Percentiles rank a stretch among this genome's conserved stretches.
phyloP scores from a whole-genome alignment of 2,329 filamentous ascomycete genomes.

The Chalaropsis ovoidea region DNA sequence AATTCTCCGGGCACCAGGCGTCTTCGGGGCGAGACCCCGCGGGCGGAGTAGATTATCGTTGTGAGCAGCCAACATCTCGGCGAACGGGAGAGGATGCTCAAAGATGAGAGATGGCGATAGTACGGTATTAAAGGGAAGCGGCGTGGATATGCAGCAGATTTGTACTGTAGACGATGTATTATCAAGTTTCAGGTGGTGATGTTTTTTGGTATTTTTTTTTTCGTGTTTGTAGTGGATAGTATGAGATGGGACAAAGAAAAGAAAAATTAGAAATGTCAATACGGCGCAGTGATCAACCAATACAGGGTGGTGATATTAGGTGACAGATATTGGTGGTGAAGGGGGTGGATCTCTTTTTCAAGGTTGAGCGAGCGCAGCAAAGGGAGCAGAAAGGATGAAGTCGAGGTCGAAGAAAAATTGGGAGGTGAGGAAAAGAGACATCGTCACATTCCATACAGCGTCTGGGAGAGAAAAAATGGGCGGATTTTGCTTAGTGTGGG shows the following conservation, averaged over 20 bases:
- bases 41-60: slow-evolving; percentile 61
- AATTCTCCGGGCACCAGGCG: slow-evolving; percentile 61
- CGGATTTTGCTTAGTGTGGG: not conserved
- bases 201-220: not conserved
- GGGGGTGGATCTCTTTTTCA: not conserved
- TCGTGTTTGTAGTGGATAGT: not conserved
- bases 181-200: not conserved
- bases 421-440: slow-evolving; percentile 12
- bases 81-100: not conserved
- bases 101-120: not conserved
- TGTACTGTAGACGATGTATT: not conserved
- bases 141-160: not conserved
- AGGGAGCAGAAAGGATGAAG: not conserved
- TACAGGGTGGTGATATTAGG: slow-evolving; percentile 5
- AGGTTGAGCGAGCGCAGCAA: not conserved
- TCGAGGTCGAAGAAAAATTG: not conserved
- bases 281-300: not conserved
- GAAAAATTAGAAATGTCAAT: not conserved
- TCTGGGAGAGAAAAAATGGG: not conserved
- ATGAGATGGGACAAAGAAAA: not conserved
- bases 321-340: not conserved
- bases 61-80: slow-evolving; percentile 61
- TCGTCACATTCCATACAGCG: slow-evolving; percentile 13
- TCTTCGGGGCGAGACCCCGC: slow-evolving; percentile 52
- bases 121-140: not conserved